phyloP scores from a whole-genome alignment of 371 early-diverging fungal genomes.

The Chytridiales sp. region DNA sequence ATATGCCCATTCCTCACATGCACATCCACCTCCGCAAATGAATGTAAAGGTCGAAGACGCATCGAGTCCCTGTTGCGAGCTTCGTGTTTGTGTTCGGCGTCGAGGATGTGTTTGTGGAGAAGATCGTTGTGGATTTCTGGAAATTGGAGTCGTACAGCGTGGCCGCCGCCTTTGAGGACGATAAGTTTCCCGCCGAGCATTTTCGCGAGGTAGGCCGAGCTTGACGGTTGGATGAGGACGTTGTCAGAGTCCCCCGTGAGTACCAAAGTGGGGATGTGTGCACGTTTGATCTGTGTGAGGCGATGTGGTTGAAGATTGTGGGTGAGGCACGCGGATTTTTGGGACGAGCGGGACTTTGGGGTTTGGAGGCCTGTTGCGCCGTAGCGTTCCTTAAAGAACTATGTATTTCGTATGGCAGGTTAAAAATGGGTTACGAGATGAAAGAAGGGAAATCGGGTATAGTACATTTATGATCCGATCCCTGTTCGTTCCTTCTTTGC shows the following conservation, averaged over 20 bases:
- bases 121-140: slow-evolving; percentile 33
- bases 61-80: slow-evolving; percentile 1
- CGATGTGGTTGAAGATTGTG: slow-evolving; percentile 34
- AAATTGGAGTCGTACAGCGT: slow-evolving; percentile 33
- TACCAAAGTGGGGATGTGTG: slow-evolving; percentile 35
- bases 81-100: slow-evolving; percentile 5
- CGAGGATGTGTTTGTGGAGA: slow-evolving; percentile 23
- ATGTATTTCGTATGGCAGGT: background rate
- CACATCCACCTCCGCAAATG: slow-evolving; percentile 1
- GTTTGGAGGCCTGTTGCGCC: slow-evolving; percentile 30
- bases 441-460: background rate
- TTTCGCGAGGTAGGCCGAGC: slow-evolving; percentile 26
- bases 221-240: slow-evolving; percentile 36
- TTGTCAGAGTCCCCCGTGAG: slow-evolving; percentile 39
- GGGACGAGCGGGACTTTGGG: slow-evolving; percentile 25
- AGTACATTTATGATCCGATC: slow-evolving; percentile 28
- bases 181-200: slow-evolving; percentile 29
- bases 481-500: slow-evolving; percentile 23
- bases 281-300: slow-evolving; percentile 25
- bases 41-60: slow-evolving; percentile 4
- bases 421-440: background rate
- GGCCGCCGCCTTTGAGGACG: slow-evolving; percentile 35
- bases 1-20: slow-evolving; percentile 13
- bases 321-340: slow-evolving; percentile 33
- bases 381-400: slow-evolving; percentile 27